Conservation (phyloP, 495 filamentous ascomycete species). For the Xylaria curta region DNA sequence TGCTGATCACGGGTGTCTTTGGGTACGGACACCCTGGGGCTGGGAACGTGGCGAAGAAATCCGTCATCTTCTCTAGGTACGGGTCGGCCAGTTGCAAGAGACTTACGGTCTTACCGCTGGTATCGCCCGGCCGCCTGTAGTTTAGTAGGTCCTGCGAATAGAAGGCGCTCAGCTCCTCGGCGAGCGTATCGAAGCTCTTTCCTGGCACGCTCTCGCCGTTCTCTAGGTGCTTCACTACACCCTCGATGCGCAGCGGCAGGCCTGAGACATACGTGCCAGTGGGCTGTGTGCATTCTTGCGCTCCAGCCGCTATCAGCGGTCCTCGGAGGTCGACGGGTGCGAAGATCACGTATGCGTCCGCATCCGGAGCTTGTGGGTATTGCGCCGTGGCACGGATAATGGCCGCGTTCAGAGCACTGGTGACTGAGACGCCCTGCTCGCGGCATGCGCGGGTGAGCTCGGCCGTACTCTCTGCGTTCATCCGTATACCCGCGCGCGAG, state of each 20-base stretch:
- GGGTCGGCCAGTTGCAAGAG: slow-evolving; percentile 26
- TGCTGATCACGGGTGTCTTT: slow-evolving; percentile 36
- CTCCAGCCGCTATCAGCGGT: slow-evolving; percentile 10
- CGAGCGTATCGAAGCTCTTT: slow-evolving; percentile 27
- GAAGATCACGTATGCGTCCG: slow-evolving; percentile 28
- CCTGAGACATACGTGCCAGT: slow-evolving; percentile 33
- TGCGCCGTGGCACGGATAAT: slow-evolving; percentile 29
- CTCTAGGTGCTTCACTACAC: slow-evolving; percentile 3
- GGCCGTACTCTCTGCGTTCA: slow-evolving; percentile 1
- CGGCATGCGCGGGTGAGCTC: slow-evolving; percentile 24
- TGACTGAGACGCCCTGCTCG: slow-evolving; percentile 24
- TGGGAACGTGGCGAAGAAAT: slow-evolving; percentile 21
- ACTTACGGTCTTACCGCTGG: background rate
- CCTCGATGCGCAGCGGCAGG: slow-evolving; percentile 32
- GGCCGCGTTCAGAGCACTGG: slow-evolving; percentile 32
- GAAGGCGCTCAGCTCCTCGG: slow-evolving; percentile 17
- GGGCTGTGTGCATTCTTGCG: slow-evolving; percentile 8
- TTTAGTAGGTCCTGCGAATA: slow-evolving; percentile 16
- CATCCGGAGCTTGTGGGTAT: slow-evolving; percentile 19
- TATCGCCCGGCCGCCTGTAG: slow-evolving; percentile 4
- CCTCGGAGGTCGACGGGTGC: slow-evolving; percentile 33
- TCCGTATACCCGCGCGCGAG: background rate
- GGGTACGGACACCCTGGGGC: slow-evolving; percentile 21
- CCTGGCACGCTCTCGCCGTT: background rate
- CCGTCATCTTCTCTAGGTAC: slow-evolving; percentile 25